Conservation (phyloP, 805 yeast genomes). For the Candida ipomoeae region DNA sequence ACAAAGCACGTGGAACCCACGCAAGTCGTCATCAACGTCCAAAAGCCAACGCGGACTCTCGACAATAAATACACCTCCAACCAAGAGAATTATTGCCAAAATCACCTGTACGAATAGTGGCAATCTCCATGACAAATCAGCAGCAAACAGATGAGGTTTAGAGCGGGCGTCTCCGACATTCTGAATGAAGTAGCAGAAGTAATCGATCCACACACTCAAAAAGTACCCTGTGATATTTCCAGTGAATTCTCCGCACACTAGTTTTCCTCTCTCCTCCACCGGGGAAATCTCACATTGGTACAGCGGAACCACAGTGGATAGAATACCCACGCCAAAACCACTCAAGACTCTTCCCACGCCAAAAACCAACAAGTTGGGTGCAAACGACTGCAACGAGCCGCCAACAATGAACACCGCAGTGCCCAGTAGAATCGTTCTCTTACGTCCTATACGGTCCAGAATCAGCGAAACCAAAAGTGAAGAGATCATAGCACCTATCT, state of each 20-base stretch:
- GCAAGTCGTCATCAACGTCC: constrained; percentile 68
- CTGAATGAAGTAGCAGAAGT: constrained; percentile 61
- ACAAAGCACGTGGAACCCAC: constrained; percentile 40
- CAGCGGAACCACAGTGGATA: constrained; percentile 80
- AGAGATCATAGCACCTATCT: constrained; percentile 20
- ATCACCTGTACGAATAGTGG: constrained; percentile 75
- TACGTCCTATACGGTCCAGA: constrained; percentile 18
- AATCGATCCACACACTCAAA: constrained; percentile 84
- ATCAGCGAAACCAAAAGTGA: constrained; percentile 17
- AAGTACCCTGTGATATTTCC: constrained; percentile 83
- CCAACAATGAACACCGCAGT: constrained; percentile 17
- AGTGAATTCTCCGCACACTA: constrained; percentile 84
- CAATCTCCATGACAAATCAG: constrained; percentile 63
- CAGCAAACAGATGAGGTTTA: constrained; percentile 34
- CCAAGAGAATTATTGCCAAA: constrained; percentile 61
- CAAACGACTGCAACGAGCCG: constrained; percentile 26
- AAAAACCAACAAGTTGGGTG: constrained; percentile 51
- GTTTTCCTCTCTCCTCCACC: constrained; percentile 75
- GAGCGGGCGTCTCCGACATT: constrained; percentile 43
- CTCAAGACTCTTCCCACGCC: constrained; percentile 73
- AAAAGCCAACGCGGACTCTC: constrained; percentile 91
- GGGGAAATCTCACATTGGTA: constrained; percentile 89
- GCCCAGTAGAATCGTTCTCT: constrained; percentile 18
- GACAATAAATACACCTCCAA: constrained; percentile 75
- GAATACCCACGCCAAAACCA: constrained; percentile 84